Conservation (phyloP, 2,329 filamentous ascomycete species). For the Colletotrichum scovillei region DNA sequence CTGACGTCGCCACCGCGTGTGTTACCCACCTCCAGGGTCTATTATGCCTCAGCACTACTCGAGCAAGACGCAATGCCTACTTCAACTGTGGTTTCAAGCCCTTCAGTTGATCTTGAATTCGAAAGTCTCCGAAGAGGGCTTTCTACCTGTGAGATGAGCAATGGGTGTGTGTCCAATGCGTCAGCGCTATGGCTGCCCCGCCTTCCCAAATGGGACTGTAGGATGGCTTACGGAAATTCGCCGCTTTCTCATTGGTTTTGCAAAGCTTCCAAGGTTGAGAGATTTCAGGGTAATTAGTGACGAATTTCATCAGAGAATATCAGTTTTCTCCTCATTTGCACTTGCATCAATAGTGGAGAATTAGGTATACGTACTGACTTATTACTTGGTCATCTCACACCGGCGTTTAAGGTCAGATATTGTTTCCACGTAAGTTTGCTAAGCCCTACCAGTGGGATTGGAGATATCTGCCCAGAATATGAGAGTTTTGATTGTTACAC, state of each 20-base stretch:
- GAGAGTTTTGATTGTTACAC: neutral
- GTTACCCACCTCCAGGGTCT: neutral
- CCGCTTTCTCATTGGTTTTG: neutral
- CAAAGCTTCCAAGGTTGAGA: neutral
- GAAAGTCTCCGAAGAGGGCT: neutral
- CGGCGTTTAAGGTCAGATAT: neutral
- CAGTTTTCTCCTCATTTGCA: neutral
- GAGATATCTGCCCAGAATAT: neutral
- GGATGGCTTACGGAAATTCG: neutral
- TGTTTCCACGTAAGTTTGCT: neutral
- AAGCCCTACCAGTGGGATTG: neutral
- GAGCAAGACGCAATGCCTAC: neutral
- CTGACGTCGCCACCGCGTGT: neutral
- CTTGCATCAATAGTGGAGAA: neutral
- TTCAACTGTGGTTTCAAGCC: neutral
- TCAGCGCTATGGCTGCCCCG: neutral
- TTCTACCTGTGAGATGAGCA: neutral
- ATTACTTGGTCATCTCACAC: too few relatives aligned
- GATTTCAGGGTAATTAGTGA: neutral
- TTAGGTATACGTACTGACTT: neutral
- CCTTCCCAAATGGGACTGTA: neutral
- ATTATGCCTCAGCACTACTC: neutral
- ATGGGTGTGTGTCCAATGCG: neutral
- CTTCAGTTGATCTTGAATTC: neutral
- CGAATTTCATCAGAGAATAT: neutral